Evolutionary conservation across 345 rosid genomes (phyloP).

Genomic region (Clausena lansium): DNA sequence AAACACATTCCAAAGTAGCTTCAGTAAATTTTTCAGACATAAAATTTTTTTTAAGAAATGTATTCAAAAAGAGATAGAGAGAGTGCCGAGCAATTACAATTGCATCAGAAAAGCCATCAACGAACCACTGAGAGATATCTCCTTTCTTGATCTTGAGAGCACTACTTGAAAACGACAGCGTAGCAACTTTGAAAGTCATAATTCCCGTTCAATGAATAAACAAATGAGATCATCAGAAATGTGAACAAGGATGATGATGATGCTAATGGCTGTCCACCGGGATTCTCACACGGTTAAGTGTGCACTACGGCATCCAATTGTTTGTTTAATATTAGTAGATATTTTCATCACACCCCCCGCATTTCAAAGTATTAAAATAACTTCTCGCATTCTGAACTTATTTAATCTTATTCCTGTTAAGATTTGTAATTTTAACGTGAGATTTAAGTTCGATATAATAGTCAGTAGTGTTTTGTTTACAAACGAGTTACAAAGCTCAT

Average conservation of each 20-base stretch:
- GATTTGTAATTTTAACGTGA: too few relatives aligned
- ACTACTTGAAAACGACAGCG: background rate
- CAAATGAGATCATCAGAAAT: background rate
- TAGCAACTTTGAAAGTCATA: background rate
- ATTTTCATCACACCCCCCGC: background rate
- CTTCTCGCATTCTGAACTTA: too few relatives aligned
- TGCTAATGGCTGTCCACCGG: background rate
- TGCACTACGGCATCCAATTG: background rate
- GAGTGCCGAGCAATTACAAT: conserved; percentile 35
- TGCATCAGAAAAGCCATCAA: conserved; percentile 74
- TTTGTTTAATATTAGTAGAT: background rate
- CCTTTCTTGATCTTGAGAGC: conserved; percentile 68
- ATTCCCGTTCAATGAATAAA: background rate
- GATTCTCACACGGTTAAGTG: background rate
- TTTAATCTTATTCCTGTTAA: too few relatives aligned
- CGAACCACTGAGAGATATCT: conserved; percentile 75
- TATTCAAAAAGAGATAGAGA: background rate
- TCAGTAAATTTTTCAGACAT: too few relatives aligned
- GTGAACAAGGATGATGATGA: background rate
- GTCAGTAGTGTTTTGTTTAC: rapidly evolving
- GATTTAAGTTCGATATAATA: too few relatives aligned
- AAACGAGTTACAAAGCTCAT: too few relatives aligned
- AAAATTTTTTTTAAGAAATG: too few relatives aligned
- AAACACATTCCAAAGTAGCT: too few relatives aligned
- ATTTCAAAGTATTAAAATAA: background rate